These are phyloP conservation scores for Ilyonectria robusta DNA, from an alignment of 2,329 filamentous ascomycete genomes.

Conservation along the genomic window DNA sequence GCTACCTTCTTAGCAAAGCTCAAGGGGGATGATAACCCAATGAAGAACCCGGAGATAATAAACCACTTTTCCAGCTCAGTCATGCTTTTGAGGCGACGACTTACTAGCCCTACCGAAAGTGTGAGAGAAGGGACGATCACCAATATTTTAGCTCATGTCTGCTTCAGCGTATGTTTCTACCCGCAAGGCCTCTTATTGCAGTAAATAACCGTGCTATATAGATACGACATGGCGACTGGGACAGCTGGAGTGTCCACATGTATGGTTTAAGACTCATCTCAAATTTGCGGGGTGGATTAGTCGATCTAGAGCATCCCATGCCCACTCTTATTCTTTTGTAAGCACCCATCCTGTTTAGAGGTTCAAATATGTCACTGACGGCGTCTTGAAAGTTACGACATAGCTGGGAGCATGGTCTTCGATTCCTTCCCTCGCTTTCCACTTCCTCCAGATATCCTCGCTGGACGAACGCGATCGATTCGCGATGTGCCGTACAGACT, in stretches of 20 bases:
- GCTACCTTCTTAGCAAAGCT: neutral
- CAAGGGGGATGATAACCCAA: neutral
- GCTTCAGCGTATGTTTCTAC: neutral
- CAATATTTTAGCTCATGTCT: constrained; percentile 10
- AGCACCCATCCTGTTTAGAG: neutral
- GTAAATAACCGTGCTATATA: neutral
- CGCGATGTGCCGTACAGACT: neutral
- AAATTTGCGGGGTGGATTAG: constrained; percentile 4
- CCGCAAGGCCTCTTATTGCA: neutral
- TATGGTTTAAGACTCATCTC: neutral
- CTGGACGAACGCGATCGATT: neutral
- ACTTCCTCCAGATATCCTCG: neutral
- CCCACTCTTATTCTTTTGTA: constrained; percentile 7
- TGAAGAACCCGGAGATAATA: neutral
- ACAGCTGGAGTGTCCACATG: constrained; percentile 3
- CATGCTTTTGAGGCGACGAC: neutral
- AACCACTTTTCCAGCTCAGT: neutral
- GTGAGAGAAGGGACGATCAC: constrained; percentile 5
- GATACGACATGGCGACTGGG: constrained; percentile 9
- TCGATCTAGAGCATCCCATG: neutral
- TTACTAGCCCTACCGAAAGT: neutral
- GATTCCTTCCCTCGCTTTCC: constrained; percentile 4
- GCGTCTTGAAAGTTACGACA: neutral
- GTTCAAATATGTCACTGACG: neutral
- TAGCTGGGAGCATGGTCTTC: neutral